These are phyloP conservation scores for Kurtzmaniella natalensis DNA, from an alignment of 1,139 yeast genomes.

Conservation along the genomic window DNA sequence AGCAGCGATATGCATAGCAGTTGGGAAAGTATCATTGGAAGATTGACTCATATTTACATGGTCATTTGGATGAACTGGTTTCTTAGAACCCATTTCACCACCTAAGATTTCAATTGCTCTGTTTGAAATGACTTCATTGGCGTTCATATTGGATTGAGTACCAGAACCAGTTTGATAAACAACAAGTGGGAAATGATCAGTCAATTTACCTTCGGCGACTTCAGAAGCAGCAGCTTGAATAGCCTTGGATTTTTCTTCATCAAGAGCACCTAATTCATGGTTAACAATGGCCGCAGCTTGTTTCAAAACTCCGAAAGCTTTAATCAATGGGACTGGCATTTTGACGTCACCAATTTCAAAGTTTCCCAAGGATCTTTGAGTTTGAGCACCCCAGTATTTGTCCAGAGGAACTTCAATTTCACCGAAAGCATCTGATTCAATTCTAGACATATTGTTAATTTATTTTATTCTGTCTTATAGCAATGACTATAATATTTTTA, in stretches of 20 bases:
- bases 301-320: constrained; percentile 84
- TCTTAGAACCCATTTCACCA: constrained; percentile 79
- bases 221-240: constrained; percentile 88
- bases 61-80: constrained; percentile 91
- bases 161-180: constrained; percentile 97
- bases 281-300: constrained; percentile 89
- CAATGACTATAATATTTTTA: too few relatives aligned
- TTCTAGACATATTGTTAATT: constrained; percentile 42
- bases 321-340: constrained; percentile 81
- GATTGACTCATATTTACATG: constrained; percentile 95
- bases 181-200: constrained; percentile 89
- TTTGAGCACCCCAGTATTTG: constrained; percentile 93
- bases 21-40: constrained; percentile 92
- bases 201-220: constrained; percentile 78
- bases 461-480: too few relatives aligned
- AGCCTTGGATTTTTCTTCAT: constrained; percentile 69
- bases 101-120: constrained; percentile 90
- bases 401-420: constrained; percentile 77
- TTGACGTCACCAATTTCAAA: constrained; percentile 86
- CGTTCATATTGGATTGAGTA: constrained; percentile 94
- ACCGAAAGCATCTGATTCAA: constrained; percentile 88
- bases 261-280: constrained; percentile 65
- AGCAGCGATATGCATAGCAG: constrained; percentile 97
- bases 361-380: constrained; percentile 81
- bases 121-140: constrained; percentile 92